Evolutionary conservation across 1,139 yeast species (phyloP), one percentile per base, ranked within the genome.

Genomic region (Taiozyma sp.): DNA sequence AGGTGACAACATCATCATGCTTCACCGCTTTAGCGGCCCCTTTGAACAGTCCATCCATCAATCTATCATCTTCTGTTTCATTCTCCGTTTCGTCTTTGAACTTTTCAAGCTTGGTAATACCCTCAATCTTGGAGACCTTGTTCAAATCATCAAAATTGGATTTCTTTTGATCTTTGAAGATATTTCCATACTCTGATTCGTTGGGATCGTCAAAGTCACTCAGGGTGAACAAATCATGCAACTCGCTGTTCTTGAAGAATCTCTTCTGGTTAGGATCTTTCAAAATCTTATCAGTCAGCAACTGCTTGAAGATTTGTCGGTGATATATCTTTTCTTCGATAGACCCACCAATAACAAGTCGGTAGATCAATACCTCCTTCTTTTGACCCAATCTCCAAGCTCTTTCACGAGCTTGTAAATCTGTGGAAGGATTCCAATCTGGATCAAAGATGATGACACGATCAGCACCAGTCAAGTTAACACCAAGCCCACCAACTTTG

Each of bases 351-450:
- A 93, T 88, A 91, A 93, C 90, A 44, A 93, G 71, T 51, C 99
- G 72, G 62, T 92, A 95, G 40, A 93, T 92, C 4, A 92, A 83
- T n/a, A 93, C 97, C 61, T 92, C 97, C 57, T 84, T 83, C 65
- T 87, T 92, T 65, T 93, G 99, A 0, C 99, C 99, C 55, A 93
- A 76, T 59, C 99, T 75, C 99, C 99, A 93, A 0, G 98, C 98
- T 48, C 99, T 71, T 67, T 93, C 99, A 56, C 99, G 74, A 0
- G 99, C 99, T 68, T 93, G 99, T 57, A 93, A 79, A 71, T 93
- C 99, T 0, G 98, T 93, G 0, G 97, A 90, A 0, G 99, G 99
- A 64, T 93, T 93, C 99, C 99, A 93, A 67, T 93, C 99, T 0
- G 99, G 99, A 64, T 93, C 99, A 65, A 78, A 93, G 19, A 93